phyloP scores from a whole-genome alignment of 176 grass and related monocot genomes.

The Oryza rufipogon region DNA sequence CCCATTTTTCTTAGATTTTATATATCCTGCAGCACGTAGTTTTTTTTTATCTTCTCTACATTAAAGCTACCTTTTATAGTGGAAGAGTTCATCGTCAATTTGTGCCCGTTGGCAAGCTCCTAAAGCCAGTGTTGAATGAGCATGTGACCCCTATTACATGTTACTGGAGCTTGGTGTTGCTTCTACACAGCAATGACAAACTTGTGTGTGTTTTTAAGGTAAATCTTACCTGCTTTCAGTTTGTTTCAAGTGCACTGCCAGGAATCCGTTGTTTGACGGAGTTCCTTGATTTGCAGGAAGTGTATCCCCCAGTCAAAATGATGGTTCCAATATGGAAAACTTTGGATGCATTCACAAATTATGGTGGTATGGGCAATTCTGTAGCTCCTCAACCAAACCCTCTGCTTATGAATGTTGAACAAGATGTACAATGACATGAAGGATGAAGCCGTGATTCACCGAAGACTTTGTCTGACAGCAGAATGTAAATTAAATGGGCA shows the following conservation, averaged over 20 bases:
- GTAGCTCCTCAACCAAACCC: background rate
- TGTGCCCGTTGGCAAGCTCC: constrained; percentile 63
- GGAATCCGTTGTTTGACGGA: background rate
- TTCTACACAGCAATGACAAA: constrained; percentile 58
- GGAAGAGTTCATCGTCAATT: constrained; percentile 58
- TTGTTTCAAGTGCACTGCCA: background rate
- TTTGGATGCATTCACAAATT: constrained; percentile 45
- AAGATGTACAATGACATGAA: background rate
- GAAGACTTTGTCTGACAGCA: constrained; percentile 32
- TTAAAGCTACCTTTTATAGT: constrained; percentile 18
- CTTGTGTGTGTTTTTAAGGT: constrained; percentile 65
- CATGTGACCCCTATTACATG: constrained; percentile 67
- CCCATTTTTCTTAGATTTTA: background rate
- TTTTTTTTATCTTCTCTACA: constrained; percentile 15
- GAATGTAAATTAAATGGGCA: background rate
- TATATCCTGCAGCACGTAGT: background rate
- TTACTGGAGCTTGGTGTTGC: constrained; percentile 73
- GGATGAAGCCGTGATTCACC: background rate
- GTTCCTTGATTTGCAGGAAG: constrained; percentile 49
- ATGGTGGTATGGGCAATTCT: constrained; percentile 1
- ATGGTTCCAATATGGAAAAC: constrained; percentile 74
- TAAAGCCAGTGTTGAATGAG: constrained; percentile 71
- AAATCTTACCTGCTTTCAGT: background rate
- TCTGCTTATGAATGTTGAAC: background rate
- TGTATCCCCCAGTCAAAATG: constrained; percentile 57